These are phyloP conservation scores for Yamadazyma siamensis DNA, from an alignment of 1,139 yeast genomes.

Conservation along the genomic window DNA sequence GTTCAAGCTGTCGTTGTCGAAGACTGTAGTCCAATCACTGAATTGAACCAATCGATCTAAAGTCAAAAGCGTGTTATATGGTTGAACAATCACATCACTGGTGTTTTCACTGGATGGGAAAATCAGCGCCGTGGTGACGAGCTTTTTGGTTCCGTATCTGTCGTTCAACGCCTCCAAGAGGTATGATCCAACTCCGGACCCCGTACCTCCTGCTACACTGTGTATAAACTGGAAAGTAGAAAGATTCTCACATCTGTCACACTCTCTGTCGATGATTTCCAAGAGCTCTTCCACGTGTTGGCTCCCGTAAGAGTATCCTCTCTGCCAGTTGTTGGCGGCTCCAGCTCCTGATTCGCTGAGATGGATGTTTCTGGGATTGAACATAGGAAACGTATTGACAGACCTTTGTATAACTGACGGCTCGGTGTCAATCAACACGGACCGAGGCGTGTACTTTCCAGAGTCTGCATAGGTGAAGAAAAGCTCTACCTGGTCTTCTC, in stretches of 20 bases:
- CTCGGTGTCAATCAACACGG: constrained; percentile 81
- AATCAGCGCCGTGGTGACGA: constrained; percentile 80
- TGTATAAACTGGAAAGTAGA: constrained; percentile 90
- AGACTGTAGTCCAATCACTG: constrained; percentile 83
- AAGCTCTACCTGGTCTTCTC: constrained; percentile 76
- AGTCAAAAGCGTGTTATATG: constrained; percentile 85
- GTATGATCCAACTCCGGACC: constrained; percentile 90
- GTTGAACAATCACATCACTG: constrained; percentile 95
- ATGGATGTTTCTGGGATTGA: constrained; percentile 82
- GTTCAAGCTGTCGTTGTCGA: constrained; percentile 84
- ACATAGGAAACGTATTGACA: constrained; percentile 56
- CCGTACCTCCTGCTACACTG: constrained; percentile 99
- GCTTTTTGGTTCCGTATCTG: constrained; percentile 72
- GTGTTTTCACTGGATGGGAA: constrained; percentile 76
- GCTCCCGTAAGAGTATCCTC: constrained; percentile 79
- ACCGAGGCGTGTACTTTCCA: constrained; percentile 82
- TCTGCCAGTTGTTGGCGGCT: constrained; percentile 96
- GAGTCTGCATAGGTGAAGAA: constrained; percentile 76
- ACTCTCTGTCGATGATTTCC: constrained; percentile 84
- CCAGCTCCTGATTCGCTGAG: constrained; percentile 79
- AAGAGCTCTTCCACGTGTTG: constrained; percentile 66
- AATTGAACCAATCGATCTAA: constrained; percentile 75
- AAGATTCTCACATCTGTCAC: constrained; percentile 85
- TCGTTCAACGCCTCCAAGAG: constrained; percentile 77
- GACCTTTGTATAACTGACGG: constrained; percentile 83